Conservation (phyloP, 1,284 basidiomycete genomes). For the Moesziomyces aphidis region DNA sequence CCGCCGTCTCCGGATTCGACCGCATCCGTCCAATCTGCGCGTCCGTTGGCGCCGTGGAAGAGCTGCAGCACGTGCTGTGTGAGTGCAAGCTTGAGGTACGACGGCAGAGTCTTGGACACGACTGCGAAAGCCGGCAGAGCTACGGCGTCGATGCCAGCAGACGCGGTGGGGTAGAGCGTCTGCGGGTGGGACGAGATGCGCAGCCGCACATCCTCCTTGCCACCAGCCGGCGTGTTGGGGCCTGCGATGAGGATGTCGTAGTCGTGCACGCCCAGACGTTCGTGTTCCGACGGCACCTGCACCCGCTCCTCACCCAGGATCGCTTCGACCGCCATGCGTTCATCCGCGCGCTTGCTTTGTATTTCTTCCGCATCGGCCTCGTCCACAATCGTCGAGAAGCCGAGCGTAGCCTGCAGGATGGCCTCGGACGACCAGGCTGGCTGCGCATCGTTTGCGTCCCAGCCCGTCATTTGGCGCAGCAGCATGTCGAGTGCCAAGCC, state of each 20-base stretch:
- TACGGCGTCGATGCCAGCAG: conserved; percentile 14
- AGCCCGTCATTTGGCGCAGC: conserved; percentile 34
- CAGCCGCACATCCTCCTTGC: conserved; percentile 72
- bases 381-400: conserved; percentile 9
- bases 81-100: conserved; percentile 87
- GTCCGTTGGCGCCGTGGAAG: conserved; percentile 52
- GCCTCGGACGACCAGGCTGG: conserved; percentile 31
- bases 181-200: conserved; percentile 75
- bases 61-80: conserved; percentile 71
- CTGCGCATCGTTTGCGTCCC: conserved; percentile 14
- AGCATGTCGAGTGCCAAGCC: conserved; percentile 52
- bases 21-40: conserved; percentile 72
- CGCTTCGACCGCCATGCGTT: conserved; percentile 75
- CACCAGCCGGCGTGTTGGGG: conserved; percentile 29
- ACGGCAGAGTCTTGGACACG: conserved; percentile 77
- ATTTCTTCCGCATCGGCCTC: conserved; percentile 54
- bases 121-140: conserved; percentile 80
- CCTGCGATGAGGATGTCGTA: conserved; percentile 64
- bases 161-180: conserved; percentile 68
- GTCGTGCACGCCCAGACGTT: conserved; percentile 63
- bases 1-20: conserved; percentile 77
- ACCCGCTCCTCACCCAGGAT: conserved; percentile 69
- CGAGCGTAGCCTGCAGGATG: conserved; percentile 17
- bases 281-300: conserved; percentile 52
- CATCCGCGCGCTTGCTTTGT: conserved; percentile 73